Base-by-base conservation (phyloP, 2,329 filamentous ascomycete species). In the Pyrenochaeta sp. region DNA sequence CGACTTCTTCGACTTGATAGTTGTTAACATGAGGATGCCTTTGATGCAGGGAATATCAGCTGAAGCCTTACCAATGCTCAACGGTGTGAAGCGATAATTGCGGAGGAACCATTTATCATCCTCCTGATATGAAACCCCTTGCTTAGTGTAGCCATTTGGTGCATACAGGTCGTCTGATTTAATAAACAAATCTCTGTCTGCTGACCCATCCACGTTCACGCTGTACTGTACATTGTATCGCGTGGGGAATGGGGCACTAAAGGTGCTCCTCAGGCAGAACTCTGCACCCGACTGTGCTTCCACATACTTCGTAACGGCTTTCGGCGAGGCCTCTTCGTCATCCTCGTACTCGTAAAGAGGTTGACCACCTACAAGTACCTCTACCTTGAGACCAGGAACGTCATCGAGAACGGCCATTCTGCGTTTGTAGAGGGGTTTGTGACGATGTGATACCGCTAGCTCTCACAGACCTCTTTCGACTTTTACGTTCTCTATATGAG, bases 341-440 rank as follows among this genome's bases (percentile, higher is more conserved):
- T 65, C 57, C 10, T 63, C 53, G 28, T 65, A 63, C 39, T 66
- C 64, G 32, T 19, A 36, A 2, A 65, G 39, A 2, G 59, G 49
- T 30, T 30, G 7, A 0, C 27, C 49, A 15, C 58, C 19, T 25
- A 65, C 57, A 24, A 49, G 7, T 8, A 68, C 30, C 25, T 60
- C 54, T 3, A 58, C 62, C 34, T 39, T 40, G 15, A 65, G 47
- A 27, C 58, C 45, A 42, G 51, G 51, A 27, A 43, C 27, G 27
- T 52, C 42, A 3, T 19, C 22, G 4, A 54, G 45, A 40, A 64
- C 46, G 7, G 57, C 61, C 65, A 68, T 69, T 4, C n/a, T 59
- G 30, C 30, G 30, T 32, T 32, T 32, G 30, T 10, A 5, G 30
- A 32, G 6, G 10, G 10, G 5, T 32, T 10, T 13, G 12, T 36